A percentile compares a stretch with the other conserved stretches of the same genome.
phyloP scores from a whole-genome alignment of 106 monocot species.

The Alisma plantagoaquatica region DNA sequence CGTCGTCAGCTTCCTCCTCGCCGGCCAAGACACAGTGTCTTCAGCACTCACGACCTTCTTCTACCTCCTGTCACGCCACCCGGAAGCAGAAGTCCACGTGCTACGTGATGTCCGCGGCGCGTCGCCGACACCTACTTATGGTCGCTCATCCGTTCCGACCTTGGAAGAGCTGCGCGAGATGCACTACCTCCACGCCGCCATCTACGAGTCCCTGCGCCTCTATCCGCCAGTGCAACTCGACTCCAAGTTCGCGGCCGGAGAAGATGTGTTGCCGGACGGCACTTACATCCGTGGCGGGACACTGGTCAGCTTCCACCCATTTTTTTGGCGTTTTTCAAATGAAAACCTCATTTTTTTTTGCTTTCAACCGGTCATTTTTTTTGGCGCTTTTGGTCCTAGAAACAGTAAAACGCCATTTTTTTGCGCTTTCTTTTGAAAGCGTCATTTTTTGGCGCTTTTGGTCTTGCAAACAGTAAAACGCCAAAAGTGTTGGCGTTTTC shows the following conservation, averaged over 20 bases:
- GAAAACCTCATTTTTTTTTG: no score
- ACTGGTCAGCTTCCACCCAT: conserved; percentile 11
- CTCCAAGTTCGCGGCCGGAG: conserved; percentile 19
- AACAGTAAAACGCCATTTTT: no score
- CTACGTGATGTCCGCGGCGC: conserved; percentile 5
- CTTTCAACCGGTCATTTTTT: no score
- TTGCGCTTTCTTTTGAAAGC: no score
- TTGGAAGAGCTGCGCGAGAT: conserved; percentile 12
- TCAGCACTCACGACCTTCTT: conserved; percentile 20
- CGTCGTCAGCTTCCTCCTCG: conserved; percentile 24
- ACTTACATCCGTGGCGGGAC: conserved; percentile 12
- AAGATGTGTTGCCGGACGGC: conserved; percentile 22
- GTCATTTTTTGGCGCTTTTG: no score
- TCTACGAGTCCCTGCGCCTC: conserved; percentile 23
- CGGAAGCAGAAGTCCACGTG: conserved; percentile 5
- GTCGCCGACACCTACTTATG: neutral
- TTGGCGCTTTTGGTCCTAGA: no score
- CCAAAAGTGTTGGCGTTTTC: no score
- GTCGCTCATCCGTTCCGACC: no score
- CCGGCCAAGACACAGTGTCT: conserved; percentile 26
- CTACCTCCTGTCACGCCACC: conserved; percentile 11
- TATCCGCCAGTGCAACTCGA: conserved; percentile 29
- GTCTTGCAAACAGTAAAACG: no score
- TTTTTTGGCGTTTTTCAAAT: no score
- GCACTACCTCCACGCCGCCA: conserved; percentile 18